Evolutionary conservation across 441 rosid species (phyloP).

Genomic region (Euphorbia corollata): DNA sequence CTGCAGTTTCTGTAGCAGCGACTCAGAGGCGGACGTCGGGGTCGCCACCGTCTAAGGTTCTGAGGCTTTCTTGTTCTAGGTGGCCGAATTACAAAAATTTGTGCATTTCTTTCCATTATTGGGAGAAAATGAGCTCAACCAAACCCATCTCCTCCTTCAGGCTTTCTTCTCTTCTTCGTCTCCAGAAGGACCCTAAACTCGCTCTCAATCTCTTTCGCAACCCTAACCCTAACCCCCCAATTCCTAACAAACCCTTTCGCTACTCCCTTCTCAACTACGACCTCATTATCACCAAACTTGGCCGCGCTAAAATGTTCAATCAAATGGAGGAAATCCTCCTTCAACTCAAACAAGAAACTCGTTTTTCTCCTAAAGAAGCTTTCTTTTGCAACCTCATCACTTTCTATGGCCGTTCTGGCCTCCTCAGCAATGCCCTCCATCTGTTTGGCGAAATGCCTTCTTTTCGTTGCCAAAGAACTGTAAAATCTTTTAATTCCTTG

Average conservation of each 20-base stretch:
- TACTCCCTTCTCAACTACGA: conserved; percentile 64
- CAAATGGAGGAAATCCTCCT: conserved; percentile 54
- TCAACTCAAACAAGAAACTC: conserved; percentile 51
- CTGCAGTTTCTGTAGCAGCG: too few relatives aligned
- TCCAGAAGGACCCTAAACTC: conserved; percentile 48
- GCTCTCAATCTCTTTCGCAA: conserved; percentile 52
- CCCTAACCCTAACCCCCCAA: conserved; percentile 27
- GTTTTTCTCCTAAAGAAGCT: conserved; percentile 42
- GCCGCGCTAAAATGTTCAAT: conserved; percentile 58
- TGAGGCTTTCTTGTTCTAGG: too few relatives aligned
- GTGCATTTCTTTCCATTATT: too few relatives aligned
- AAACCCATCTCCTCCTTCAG: conserved; percentile 51
- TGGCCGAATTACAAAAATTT: too few relatives aligned
- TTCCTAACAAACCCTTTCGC: conserved; percentile 32
- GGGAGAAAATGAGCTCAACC: conserved; percentile 23
- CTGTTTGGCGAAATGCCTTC: conserved; percentile 60
- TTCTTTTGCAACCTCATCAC: conserved; percentile 56
- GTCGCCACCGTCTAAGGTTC: too few relatives aligned
- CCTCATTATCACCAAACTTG: conserved; percentile 65
- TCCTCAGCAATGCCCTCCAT: conserved; percentile 41
- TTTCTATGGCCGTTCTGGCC: conserved; percentile 48
- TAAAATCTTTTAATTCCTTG: conserved; percentile 54
- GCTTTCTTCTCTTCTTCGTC: conserved; percentile 58
- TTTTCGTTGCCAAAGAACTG: conserved; percentile 44
- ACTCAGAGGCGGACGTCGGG: too few relatives aligned